These are phyloP conservation scores for Corylus heterophylla DNA, from an alignment of 306 rosid species.

Conservation along the genomic window DNA sequence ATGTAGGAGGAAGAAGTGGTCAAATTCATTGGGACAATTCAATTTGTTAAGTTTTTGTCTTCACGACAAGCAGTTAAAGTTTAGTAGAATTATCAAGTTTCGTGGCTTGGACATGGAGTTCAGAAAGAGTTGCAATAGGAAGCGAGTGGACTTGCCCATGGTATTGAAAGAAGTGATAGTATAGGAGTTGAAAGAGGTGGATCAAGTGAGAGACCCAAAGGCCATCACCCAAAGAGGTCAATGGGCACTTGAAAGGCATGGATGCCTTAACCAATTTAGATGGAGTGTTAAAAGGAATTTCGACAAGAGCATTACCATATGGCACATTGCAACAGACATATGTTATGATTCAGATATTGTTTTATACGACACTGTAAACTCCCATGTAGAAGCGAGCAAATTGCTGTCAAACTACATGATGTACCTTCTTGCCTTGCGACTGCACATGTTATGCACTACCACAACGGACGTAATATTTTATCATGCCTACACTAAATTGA, in stretches of 20 bases:
- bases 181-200: conserved; percentile 50
- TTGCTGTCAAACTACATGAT: conserved; percentile 64
- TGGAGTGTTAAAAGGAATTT: conserved; percentile 51
- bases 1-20: conserved; percentile 58
- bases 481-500: conserved; percentile 42
- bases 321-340: conserved; percentile 77
- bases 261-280: conserved; percentile 33
- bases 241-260: conserved; percentile 52
- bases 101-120: conserved; percentile 34
- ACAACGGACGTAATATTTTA: conserved; percentile 44
- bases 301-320: conserved; percentile 59
- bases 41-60: conserved; percentile 55
- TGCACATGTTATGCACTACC: conserved; percentile 53
- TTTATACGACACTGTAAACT: neutral
- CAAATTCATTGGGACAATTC: conserved; percentile 56
- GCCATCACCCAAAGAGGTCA: conserved; percentile 51
- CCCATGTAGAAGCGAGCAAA: conserved; percentile 30
- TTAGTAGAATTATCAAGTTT: conserved; percentile 32
- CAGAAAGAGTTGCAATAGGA: conserved; percentile 32
- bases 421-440: conserved; percentile 59
- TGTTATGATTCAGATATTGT: conserved; percentile 36
- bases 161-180: conserved; percentile 45
- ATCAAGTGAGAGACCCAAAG: conserved; percentile 37
- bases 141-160: conserved; percentile 19
- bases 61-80: conserved; percentile 40